phyloP scores from a whole-genome alignment of 441 rosid species.

The Corymbia citriodora region DNA sequence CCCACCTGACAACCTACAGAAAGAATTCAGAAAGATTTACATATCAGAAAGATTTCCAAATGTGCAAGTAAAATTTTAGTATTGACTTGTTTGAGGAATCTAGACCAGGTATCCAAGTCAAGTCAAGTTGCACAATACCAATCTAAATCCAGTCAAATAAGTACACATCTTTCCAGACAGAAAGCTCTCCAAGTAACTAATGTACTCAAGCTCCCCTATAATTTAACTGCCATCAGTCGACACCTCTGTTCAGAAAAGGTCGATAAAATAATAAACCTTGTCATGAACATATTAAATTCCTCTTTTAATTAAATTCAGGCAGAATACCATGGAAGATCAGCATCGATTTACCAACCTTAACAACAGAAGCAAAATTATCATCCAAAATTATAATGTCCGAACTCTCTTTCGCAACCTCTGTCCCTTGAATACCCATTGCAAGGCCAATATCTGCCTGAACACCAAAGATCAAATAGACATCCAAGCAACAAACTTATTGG shows the following conservation, averaged over 20 bases:
- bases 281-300: not conserved
- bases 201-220: not conserved
- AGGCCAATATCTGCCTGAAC: slow-evolving; percentile 96
- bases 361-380: slow-evolving; percentile 94
- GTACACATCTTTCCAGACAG: not conserved
- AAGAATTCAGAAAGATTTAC: not conserved
- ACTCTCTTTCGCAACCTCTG: slow-evolving; percentile 98
- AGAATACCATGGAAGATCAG: not conserved
- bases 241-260: not conserved
- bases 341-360: slow-evolving; percentile 47
- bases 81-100: not conserved
- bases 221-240: not conserved
- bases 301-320: not conserved
- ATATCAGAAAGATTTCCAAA: not conserved
- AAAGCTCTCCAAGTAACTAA: not conserved
- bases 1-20: slow-evolving; percentile 93
- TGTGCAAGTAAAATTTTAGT: not conserved
- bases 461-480: not conserved
- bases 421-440: slow-evolving; percentile 97
- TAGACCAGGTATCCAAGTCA: not conserved
- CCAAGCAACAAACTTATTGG: not conserved
- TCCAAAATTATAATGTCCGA: slow-evolving; percentile 96
- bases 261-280: not conserved
- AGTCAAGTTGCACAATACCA: not conserved
- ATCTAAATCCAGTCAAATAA: not conserved